phyloP scores from a whole-genome alignment of 169 alveolate genomes.

The Plasmodium adleri region DNA sequence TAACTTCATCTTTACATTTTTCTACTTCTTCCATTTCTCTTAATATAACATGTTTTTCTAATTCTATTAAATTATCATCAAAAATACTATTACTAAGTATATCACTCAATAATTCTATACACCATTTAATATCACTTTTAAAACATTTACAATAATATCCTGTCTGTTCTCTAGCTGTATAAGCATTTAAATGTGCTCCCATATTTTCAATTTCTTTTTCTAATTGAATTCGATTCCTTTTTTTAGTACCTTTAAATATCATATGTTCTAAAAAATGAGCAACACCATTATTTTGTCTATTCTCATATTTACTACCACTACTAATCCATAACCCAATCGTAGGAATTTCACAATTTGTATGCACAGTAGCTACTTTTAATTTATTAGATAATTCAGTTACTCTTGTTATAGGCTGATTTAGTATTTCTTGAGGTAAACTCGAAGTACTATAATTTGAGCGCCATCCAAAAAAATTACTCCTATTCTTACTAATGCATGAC shows the following conservation, averaged over 20 bases:
- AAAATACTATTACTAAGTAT: slow-evolving; percentile 92
- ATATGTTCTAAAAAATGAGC: slow-evolving; percentile 98
- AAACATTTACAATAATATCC: slow-evolving; percentile 92
- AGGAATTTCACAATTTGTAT: slow-evolving; percentile 86
- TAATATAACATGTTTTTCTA: slow-evolving; percentile 94
- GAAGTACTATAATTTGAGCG: slow-evolving; percentile 7
- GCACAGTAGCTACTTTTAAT: slow-evolving; percentile 91
- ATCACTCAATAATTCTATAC: slow-evolving; percentile 95
- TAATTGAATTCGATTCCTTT: slow-evolving; percentile 91
- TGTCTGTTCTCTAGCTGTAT: slow-evolving; percentile 98
- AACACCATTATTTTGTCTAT: slow-evolving; percentile 93
- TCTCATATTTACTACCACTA: slow-evolving; percentile 96
- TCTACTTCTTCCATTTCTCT: slow-evolving; percentile 96
- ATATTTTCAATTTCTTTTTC: slow-evolving; percentile 96
- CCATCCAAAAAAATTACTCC: not conserved
- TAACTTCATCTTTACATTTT: slow-evolving; percentile 93
- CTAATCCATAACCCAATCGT: slow-evolving; percentile 96
- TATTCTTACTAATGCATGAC: not conserved
- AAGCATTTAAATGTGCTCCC: slow-evolving; percentile 98
- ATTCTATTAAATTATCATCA: slow-evolving; percentile 89
- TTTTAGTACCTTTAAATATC: slow-evolving; percentile 97
- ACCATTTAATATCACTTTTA: slow-evolving; percentile 88
- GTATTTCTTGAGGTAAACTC: slow-evolving; percentile 25
- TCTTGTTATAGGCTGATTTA: slow-evolving; percentile 41
- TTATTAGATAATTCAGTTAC: slow-evolving; percentile 87